Evolutionary conservation across 164 flowering plant species (phyloP).

Genomic region (Stephania japonica): DNA sequence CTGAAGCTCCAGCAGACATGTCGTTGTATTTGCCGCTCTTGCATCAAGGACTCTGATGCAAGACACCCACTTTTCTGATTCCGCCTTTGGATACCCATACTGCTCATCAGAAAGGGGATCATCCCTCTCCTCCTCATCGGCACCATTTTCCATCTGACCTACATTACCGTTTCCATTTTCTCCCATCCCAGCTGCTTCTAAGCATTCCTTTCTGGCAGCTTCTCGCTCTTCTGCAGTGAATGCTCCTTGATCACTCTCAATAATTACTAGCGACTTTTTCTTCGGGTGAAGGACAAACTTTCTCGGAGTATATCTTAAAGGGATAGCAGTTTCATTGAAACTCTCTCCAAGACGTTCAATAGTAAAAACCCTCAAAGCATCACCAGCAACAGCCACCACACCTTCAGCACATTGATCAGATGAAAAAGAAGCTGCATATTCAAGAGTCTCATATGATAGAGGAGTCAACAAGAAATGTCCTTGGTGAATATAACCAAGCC

Average conservation of each 20-base stretch:
- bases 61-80: conserved; percentile 93
- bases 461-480: conserved; percentile 94
- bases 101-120: conserved; percentile 95
- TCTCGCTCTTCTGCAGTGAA: conserved; percentile 94
- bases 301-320: conserved; percentile 94
- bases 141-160: conserved; percentile 88
- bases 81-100: conserved; percentile 96
- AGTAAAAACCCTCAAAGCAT: conserved; percentile 84
- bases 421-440: conserved; percentile 94
- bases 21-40: conserved; percentile 64
- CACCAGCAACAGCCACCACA: conserved; percentile 97
- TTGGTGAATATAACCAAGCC: conserved; percentile 97
- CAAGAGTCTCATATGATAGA: conserved; percentile 90
- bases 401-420: conserved; percentile 99
- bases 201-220: conserved; percentile 83
- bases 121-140: conserved; percentile 72
- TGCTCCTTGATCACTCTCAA: conserved; percentile 99
- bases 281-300: conserved; percentile 95
- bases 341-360: conserved; percentile 94
- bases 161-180: conserved; percentile 75
- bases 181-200: conserved; percentile 75
- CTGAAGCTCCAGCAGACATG: conserved; percentile 94
- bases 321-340: conserved; percentile 86
- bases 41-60: conserved; percentile 97
- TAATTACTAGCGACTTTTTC: conserved; percentile 59